Base-by-base conservation (phyloP, 257 asterid species). In the Vinca minor region DNA sequence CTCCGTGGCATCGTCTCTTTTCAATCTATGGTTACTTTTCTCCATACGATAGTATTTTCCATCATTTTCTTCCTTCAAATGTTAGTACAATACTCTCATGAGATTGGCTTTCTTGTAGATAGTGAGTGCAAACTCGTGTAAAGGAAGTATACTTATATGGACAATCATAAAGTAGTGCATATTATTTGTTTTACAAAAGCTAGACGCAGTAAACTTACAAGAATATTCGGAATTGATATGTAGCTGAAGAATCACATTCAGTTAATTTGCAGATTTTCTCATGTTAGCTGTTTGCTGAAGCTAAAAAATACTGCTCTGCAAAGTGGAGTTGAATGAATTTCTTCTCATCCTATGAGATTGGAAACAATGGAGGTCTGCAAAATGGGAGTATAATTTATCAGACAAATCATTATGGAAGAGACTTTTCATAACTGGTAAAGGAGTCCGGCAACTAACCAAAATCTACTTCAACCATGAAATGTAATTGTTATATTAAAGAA, bases 1-100 rank as follows among this genome's bases (percentile, higher is more conserved):
- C 46, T 74, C 83, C 54, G 31, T 76, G 65, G 70, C 79, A 48
- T 83, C 94, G 18, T 80, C 79, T 17, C 96, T 85, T 52, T 70
- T 78, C 60, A 85, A 88, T 73, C 83, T 83, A 28, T 88, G 89
- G 94, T 52, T 77, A 59, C 84, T 85, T 65, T 85, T 91, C 21
- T 69, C 87, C 18, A 54, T 59, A 29, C 41, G 2, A 21, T 10
- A 20, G 41, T 31, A 4, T 21, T 63, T 11, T 20, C n/a, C 56
- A 21, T 18, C 1, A 2, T 31, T 31, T 45, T 17, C 36, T 63
- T 12, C 28, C 6, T 42, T 18, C 35, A 11, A 12, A 46, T 17
- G 5, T 20, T 13, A 31, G 23, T 20, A 31, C 35, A n/a, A 6
- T 34, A 14, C 23, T 42, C 47, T 25, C 20, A n/a, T 44, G n/a